phyloP scores from a whole-genome alignment of 768 basidiomycete species.

The Boletus reticulatus region DNA sequence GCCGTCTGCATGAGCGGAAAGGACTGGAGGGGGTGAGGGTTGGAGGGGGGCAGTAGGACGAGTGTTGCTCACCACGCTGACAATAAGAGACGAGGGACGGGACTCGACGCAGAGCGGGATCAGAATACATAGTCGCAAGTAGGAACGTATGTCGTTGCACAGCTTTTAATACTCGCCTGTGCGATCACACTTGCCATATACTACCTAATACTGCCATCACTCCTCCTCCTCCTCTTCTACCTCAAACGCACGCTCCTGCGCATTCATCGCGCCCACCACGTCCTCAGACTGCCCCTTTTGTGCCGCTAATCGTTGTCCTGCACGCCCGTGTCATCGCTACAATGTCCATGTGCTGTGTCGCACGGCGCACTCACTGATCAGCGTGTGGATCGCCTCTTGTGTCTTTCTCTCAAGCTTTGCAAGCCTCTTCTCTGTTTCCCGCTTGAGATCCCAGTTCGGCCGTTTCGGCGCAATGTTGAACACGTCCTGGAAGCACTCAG shows the following conservation, averaged over 20 bases:
- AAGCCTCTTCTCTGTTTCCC: constrained; percentile 89
- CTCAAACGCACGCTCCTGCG: constrained; percentile 59
- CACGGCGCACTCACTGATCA: constrained; percentile 70
- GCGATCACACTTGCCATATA: constrained; percentile 19
- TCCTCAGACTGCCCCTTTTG: constrained; percentile 81
- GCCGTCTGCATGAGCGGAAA: constrained; percentile 61
- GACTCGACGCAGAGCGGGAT: constrained; percentile 40
- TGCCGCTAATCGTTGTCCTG: constrained; percentile 76
- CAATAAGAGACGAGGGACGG: constrained; percentile 68
- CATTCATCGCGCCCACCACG: constrained; percentile 79
- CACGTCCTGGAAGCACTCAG: constrained; percentile 60
- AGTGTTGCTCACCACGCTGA: constrained; percentile 58
- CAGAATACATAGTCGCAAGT: constrained; percentile 18
- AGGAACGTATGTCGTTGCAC: background rate
- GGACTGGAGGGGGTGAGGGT: constrained; percentile 42
- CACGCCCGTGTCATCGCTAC: constrained; percentile 3
- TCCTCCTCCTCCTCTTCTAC: constrained; percentile 38
- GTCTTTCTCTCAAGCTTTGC: constrained; percentile 88
- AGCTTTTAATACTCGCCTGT: constrained; percentile 15
- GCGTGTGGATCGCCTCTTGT: constrained; percentile 86
- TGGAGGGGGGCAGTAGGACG: background rate
- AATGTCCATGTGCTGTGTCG: background rate
- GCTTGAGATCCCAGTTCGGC: constrained; percentile 94
- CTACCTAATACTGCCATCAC: background rate
- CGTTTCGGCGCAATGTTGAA: constrained; percentile 98